Evolutionary conservation across 345 rosid species (phyloP).

Genomic region (Rhizophora apiculata): DNA sequence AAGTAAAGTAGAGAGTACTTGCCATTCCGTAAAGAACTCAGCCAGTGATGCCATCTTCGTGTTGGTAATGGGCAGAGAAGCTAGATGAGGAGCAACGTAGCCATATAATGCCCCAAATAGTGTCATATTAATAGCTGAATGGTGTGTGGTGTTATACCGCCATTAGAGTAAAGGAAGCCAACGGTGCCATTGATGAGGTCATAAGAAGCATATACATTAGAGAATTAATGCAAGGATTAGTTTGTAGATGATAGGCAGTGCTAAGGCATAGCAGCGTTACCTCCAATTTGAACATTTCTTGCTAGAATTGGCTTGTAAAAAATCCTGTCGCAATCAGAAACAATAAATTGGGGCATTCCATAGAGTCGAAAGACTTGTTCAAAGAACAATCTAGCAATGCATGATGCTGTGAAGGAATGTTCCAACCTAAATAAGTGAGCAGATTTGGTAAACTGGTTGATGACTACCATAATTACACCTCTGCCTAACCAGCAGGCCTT

Average conservation of each 20-base stretch:
- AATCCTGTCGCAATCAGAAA: too few species aligned
- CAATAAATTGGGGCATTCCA: too few species aligned
- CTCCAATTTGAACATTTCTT: not conserved
- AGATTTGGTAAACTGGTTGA: not conserved
- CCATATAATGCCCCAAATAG: too few species aligned
- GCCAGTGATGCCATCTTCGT: not conserved
- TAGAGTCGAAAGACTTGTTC: too few species aligned
- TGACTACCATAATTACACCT: not conserved
- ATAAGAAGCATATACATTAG: accelerated
- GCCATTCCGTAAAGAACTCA: not conserved
- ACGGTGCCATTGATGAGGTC: not conserved
- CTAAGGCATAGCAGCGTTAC: not conserved
- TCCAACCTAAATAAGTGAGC: not conserved
- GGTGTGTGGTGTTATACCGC: not conserved
- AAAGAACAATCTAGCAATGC: too few species aligned
- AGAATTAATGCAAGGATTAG: not conserved
- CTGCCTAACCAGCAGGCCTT: not conserved
- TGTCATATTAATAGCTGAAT: too few species aligned
- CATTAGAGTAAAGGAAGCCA: not conserved
- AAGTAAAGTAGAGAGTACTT: not conserved
- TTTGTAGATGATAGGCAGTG: too few species aligned
- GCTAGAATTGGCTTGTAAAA: too few species aligned
- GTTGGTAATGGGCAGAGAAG: too few species aligned
- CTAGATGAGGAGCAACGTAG: too few species aligned
- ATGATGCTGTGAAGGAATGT: too few species aligned